Base-by-base conservation (phyloP, 495 filamentous ascomycete genomes). In the Annulohypoxylon nitens region DNA sequence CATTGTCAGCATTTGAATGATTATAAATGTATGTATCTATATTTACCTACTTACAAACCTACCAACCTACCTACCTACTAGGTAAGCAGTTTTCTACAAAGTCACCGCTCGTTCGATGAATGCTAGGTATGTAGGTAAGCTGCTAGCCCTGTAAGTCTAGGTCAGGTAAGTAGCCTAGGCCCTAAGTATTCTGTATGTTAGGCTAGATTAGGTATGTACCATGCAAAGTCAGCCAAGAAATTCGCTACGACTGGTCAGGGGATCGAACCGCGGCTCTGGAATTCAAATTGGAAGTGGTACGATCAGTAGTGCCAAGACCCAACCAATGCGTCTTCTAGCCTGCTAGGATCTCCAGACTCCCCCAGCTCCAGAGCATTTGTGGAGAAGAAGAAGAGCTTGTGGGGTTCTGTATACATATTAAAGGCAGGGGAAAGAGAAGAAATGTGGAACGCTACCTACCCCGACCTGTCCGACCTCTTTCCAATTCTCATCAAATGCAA, bases 401-500 rank as follows among this genome's bases (percentile, higher is more conserved):
- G 60, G 64, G 34, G 64, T 64, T 53, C 43, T 41, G 58, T 36
- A 59, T 48, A 64, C 36, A 11, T 41, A 12, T 10, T 12, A 11
- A 41, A 12, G 37, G 20, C 14, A 45, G 50, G 39, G 58, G 51
- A 61, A 30, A 54, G 25, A 25, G 26, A 43, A 9, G 25, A 67
- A 61, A 61, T 23, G 69, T 72, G 63, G 64, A 64, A 64, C 51
- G 53, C 61, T 72, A 61, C 59, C 61, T 72, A 61, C 59, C 58
- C 48, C 61, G 45, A 60, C 57, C 36, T 47, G 2, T 37, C 48
- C 61, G 53, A 60, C 57, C 45, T 23, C 53, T 43, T 54, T 37
- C n/a, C n/a, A n/a, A n/a, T n/a, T n/a, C 33, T 39, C 30, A 43
- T 65, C 59, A 62, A 51, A 47, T 47, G 60, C n/a, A 51, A 47